Evolutionary conservation across 1,139 yeast species (phyloP).

Genomic region (Pichia sp.): DNA sequence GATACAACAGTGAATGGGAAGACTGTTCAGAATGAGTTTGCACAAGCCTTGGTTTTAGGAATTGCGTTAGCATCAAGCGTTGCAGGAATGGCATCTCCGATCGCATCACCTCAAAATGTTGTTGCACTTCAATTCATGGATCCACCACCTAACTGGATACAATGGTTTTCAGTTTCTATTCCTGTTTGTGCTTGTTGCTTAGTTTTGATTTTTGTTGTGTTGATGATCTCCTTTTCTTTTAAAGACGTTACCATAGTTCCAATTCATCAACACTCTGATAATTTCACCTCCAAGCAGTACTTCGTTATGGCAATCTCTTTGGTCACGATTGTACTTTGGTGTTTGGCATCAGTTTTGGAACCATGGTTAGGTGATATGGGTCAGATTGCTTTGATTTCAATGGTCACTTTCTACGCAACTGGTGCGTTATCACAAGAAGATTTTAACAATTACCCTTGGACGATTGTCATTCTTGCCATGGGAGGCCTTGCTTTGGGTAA

Average conservation of each 20-base stretch:
- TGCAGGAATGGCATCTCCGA: slow-evolving; percentile 96
- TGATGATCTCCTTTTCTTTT: slow-evolving; percentile 65
- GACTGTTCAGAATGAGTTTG: slow-evolving; percentile 42
- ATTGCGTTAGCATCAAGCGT: slow-evolving; percentile 87
- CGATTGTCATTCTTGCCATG: slow-evolving; percentile 89
- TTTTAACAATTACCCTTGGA: slow-evolving; percentile 91
- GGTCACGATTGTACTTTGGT: slow-evolving; percentile 78
- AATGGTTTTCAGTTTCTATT: slow-evolving; percentile 84
- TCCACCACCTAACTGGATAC: slow-evolving; percentile 91
- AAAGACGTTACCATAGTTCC: slow-evolving; percentile 57
- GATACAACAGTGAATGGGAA: slow-evolving; percentile 45
- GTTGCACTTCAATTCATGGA: slow-evolving; percentile 83
- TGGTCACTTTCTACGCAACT: slow-evolving; percentile 80
- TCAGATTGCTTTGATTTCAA: slow-evolving; percentile 77
- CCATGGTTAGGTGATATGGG: slow-evolving; percentile 85
- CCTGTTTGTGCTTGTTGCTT: slow-evolving; percentile 69
- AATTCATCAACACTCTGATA: slow-evolving; percentile 53
- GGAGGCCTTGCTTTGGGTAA: slow-evolving; percentile 94
- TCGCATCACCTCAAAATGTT: slow-evolving; percentile 92
- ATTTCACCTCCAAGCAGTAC: slow-evolving; percentile 67
- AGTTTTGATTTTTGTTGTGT: slow-evolving; percentile 64
- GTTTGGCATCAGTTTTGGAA: slow-evolving; percentile 67
- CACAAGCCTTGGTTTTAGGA: slow-evolving; percentile 80
- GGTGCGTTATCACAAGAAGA: slow-evolving; percentile 81
- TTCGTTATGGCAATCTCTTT: slow-evolving; percentile 64